A percentile compares a stretch with the other conserved stretches of the same genome.
Evolutionary conservation across 2,329 filamentous ascomycete genomes (phyloP).

Genomic region (Verticillium klebahnii): DNA sequence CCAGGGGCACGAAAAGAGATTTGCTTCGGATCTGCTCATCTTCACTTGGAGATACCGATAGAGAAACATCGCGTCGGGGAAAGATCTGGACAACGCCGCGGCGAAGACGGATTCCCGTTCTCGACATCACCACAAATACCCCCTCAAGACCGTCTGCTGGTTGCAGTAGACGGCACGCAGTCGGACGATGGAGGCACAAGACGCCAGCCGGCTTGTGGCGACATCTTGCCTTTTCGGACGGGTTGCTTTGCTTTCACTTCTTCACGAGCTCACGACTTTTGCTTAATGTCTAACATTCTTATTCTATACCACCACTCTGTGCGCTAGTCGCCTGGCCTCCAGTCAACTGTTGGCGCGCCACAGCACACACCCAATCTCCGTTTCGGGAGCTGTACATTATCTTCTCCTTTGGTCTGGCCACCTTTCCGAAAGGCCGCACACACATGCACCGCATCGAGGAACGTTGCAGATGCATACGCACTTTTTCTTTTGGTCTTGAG

Average conservation of each 20-base stretch:
- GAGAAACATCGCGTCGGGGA: not conserved
- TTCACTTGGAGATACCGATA: not conserved
- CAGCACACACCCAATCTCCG: not conserved
- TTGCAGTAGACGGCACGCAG: too few relatives aligned
- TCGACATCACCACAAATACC: not conserved
- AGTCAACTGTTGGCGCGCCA: not conserved
- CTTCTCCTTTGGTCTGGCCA: not conserved
- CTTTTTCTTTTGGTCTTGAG: not conserved
- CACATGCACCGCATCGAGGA: not conserved
- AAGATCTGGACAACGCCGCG: not conserved
- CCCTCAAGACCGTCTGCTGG: not conserved
- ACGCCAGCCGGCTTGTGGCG: not conserved
- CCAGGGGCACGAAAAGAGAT: not conserved
- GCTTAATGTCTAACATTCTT: constrained; percentile 15
- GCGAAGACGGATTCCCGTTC: not conserved
- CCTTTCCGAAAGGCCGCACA: not conserved
- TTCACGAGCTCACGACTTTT: constrained; percentile 17
- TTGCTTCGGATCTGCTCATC: not conserved
- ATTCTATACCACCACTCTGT: constrained; percentile 8
- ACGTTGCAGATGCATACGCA: not conserved
- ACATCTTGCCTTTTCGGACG: constrained; percentile 24
- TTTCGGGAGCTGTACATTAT: constrained; percentile 1
- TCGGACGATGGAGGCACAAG: not conserved
- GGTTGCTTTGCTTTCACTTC: constrained; percentile 14
- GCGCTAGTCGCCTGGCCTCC: constrained; percentile 10